Base-by-base conservation (phyloP, 192 early-diverging fungal genomes). In the Lobosporangium transversale region DNA sequence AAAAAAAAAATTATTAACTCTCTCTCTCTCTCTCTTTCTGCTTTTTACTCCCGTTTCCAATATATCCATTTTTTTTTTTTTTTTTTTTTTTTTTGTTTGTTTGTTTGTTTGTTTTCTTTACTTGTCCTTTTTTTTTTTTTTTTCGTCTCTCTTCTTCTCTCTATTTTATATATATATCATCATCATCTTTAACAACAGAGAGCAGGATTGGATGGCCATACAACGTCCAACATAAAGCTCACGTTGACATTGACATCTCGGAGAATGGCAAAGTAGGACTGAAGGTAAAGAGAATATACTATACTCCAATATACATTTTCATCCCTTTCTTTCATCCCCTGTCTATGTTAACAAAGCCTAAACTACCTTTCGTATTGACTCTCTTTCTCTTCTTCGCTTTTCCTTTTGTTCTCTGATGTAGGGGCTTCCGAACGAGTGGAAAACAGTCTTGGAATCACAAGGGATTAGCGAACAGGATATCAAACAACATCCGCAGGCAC, bases 371-470 rank as follows among this genome's bases (percentile, higher is more conserved):
- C 27, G 7, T 21, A 26, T 36, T 50, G 32, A 9, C 21, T 33
- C n/a, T 36, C n/a, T 30, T 30, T 36, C n/a, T n/a, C n/a, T n/a
- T n/a, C n/a, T n/a, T n/a, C n/a, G n/a, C n/a, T n/a, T n/a, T n/a
- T n/a, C n/a, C 48, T 48, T 26, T 58, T n/a, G n/a, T n/a, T n/a
- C n/a, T n/a, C n/a, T n/a, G n/a, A n/a, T 33, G 8, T 61, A 81
- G 79, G 86, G 84, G 2, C 32, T 87, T 33, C 86, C 86, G 21
- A 55, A 55, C 17, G 80, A 84, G 37, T 85, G 84, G 86, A 80
- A 73, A 44, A 62, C 67, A 5, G 69, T 81, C 11, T 53, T 85
- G 12, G 58, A 83, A 21, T 63, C 67, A 7, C 80, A 80, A 6
- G 80, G 84, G 8, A 78, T 87, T 30, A 70, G 61, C 29, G 81